Percentiles rank a stretch among this genome's conserved stretches.
Evolutionary conservation across 2,329 filamentous ascomycete species (phyloP).

Genomic region (Gremmenia infestans): DNA sequence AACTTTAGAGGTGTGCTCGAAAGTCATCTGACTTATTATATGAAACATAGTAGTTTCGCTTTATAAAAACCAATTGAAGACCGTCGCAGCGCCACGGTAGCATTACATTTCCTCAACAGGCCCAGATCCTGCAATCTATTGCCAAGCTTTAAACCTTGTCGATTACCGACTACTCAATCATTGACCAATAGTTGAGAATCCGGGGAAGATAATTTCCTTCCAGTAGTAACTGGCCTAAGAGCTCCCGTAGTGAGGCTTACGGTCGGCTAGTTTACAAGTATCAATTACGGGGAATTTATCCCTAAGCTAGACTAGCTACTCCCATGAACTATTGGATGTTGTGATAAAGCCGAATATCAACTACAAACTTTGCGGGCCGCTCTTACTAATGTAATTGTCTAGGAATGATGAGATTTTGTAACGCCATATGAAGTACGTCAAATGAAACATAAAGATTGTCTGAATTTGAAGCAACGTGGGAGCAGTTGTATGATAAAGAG

Average conservation of each 20-base stretch:
- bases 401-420: no score
- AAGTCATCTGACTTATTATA: background rate
- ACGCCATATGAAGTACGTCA: no score
- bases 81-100: background rate
- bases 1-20: no score
- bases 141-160: background rate
- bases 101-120: background rate
- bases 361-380: background rate
- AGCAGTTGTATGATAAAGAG: no score
- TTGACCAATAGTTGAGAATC: background rate
- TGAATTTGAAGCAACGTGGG: no score
- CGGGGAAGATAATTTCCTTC: background rate
- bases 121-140: background rate
- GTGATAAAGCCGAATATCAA: no score
- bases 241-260: background rate
- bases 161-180: background rate
- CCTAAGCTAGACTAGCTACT: background rate
- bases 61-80: background rate
- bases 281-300: background rate
- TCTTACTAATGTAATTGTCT: background rate
- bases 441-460: no score
- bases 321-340: background rate
- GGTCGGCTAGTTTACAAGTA: background rate
- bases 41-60: background rate
- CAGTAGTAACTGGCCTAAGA: background rate